Base-by-base conservation (phyloP, 345 rosid genomes). In the Sisymbrium irio region DNA sequence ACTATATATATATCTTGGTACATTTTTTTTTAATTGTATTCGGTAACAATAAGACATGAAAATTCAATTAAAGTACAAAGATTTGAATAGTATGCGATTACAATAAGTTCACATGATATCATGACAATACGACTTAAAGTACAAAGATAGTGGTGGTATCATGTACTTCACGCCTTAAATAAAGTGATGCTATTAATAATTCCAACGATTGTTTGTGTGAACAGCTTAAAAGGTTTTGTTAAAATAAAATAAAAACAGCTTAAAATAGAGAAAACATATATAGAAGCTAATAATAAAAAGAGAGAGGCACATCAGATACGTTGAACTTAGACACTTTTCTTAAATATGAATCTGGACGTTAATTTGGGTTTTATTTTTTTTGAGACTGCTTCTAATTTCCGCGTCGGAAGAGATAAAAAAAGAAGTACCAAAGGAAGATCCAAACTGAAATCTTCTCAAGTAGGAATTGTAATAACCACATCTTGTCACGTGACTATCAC, bases 401-500 rank as follows among this genome's bases (percentile, higher is more conserved):
- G 65, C 77, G 30, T 44, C 71, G 22, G 28, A 0, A 36, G 60
- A 65, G 60, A 65, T 65, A 42, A n/a, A 41, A 10, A 39, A 14
- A 18, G 37, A 47, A 45, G 7, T 6, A 36, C 20, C 28, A 14
- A 49, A 12, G 3, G 20, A 22, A 33, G 4, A 6, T 4, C 12
- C 18, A 9, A 25, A 62, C 25, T 27, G 10, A 44, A 28, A 39
- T 37, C 46, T 37, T 62, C 45, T 9, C 9, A 11, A 2, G 64
- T 62, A 65, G 71, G 17, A 42, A 57, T 64, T 28, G 4, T 46
- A n/a, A 8, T 53, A 13, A 17, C 10, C 49, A 67, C 20, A 62
- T 17, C 9, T 11, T n/a, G 27, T 59, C 82, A 75, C 77, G 73
- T 74, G 81, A 47, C 57, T 4, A 4, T 25, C 77, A 36, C 32